These are phyloP conservation scores for Melocanna baccifera DNA, from an alignment of 176 grass and related monocot genomes.

Conservation along the genomic window DNA sequence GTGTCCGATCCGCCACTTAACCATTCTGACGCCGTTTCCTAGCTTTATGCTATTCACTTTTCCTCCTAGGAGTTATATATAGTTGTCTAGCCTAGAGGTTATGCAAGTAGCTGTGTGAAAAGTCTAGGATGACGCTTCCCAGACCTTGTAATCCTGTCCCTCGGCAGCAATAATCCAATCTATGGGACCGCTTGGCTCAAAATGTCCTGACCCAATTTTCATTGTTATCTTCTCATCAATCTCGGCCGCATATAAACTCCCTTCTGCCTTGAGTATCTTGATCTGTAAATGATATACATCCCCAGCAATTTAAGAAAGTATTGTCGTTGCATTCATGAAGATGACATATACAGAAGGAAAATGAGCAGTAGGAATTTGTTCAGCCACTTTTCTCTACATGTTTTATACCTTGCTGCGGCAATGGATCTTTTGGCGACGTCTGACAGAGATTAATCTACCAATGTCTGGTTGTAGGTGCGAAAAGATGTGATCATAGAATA, in stretches of 20 bases:
- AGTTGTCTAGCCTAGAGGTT: neutral
- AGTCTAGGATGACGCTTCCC: slow-evolving; percentile 49
- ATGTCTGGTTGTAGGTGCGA: slow-evolving; percentile 76
- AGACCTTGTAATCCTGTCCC: slow-evolving; percentile 81
- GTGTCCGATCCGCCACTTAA: neutral
- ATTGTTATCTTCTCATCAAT: slow-evolving; percentile 72
- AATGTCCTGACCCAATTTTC: slow-evolving; percentile 81
- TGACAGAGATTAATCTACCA: slow-evolving; percentile 61
- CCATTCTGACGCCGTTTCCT: slow-evolving; percentile 24
- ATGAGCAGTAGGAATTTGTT: neutral
- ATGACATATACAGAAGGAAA: neutral
- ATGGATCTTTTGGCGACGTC: slow-evolving; percentile 58
- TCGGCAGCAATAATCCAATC: slow-evolving; percentile 69
- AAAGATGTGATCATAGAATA: slow-evolving; percentile 96
- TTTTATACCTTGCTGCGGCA: slow-evolving; percentile 82
- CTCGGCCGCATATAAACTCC: slow-evolving; percentile 70
- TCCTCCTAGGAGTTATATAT: neutral
- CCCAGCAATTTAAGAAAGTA: neutral
- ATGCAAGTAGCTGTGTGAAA: neutral
- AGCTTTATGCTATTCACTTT: slow-evolving; percentile 15
- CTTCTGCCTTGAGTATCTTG: slow-evolving; percentile 87
- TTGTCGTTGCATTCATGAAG: neutral
- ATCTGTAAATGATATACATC: slow-evolving; percentile 40
- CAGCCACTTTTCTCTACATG: too few relatives aligned
- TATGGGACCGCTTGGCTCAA: slow-evolving; percentile 59